These are phyloP conservation scores for Musa beccarii DNA, from an alignment of 176 grass and related monocot species.

Conservation along the genomic window DNA sequence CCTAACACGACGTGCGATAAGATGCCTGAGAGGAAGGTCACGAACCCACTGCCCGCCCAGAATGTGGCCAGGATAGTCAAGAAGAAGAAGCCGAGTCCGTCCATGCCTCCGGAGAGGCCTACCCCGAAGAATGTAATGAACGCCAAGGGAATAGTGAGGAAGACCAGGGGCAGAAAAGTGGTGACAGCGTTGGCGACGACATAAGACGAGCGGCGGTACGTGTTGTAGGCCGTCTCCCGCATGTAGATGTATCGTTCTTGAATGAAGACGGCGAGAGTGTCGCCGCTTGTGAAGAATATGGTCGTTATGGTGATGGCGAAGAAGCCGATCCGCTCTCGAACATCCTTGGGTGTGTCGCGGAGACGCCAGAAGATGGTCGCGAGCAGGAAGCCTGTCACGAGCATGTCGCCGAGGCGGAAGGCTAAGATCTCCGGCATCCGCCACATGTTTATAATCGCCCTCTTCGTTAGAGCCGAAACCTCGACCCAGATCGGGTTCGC, in stretches of 20 bases:
- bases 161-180: background rate
- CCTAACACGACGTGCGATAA: background rate
- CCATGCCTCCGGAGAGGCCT: background rate
- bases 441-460: background rate
- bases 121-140: background rate
- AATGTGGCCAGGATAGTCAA: background rate
- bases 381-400: background rate
- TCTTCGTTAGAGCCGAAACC: background rate
- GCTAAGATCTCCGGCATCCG: background rate
- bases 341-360: background rate
- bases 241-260: too few relatives aligned
- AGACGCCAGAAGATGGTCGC: slow-evolving; percentile 1
- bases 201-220: too few relatives aligned
- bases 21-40: background rate
- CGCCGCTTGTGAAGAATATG: too few relatives aligned
- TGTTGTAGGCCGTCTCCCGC: too few relatives aligned
- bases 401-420: background rate
- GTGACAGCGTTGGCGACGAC: too few relatives aligned
- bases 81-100: background rate
- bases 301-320: too few relatives aligned
- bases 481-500: background rate
- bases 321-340: background rate
- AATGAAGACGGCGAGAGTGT: too few relatives aligned
- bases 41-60: background rate
- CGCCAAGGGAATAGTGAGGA: background rate